These are phyloP conservation scores for Parachlorella kessleri DNA, from an alignment of 139 green algal genomes.

Conservation along the genomic window DNA sequence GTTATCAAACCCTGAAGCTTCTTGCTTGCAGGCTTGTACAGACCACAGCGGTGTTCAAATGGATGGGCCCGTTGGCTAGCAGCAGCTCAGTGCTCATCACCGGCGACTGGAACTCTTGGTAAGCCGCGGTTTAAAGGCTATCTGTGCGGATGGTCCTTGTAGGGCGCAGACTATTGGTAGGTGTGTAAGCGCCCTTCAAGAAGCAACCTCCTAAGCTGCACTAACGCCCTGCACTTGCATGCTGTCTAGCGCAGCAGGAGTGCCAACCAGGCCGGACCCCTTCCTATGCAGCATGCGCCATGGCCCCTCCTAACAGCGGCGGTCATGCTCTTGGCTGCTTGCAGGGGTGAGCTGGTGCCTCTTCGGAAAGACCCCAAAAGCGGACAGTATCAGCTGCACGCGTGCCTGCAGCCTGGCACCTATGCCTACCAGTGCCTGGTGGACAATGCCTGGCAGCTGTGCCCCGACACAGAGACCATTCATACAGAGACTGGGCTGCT, in stretches of 20 bases:
- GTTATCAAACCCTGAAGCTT: no score
- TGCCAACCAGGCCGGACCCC: no score
- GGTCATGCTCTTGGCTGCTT: no score
- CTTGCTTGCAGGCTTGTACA: slow-evolving; percentile 27
- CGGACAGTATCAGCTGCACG: slow-evolving; percentile 30
- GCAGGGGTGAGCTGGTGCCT: slow-evolving; percentile 52
- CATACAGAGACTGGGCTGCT: slow-evolving; percentile 42
- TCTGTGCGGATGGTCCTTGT: no score
- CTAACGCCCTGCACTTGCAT: no score
- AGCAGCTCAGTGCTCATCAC: slow-evolving; percentile 48
- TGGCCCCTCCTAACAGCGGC: no score
- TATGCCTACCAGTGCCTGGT: slow-evolving; percentile 67
- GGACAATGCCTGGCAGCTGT: slow-evolving; percentile 53
- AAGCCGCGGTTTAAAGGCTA: no score
- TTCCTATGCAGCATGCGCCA: no score
- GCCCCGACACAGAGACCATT: slow-evolving; percentile 28
- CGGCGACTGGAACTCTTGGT: slow-evolving; percentile 53
- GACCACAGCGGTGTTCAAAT: slow-evolving; percentile 44
- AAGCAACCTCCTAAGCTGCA: no score
- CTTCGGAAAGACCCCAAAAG: slow-evolving; percentile 15
- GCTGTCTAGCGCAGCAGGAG: no score
- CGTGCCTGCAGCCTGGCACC: slow-evolving; percentile 49
- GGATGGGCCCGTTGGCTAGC: slow-evolving; percentile 24
- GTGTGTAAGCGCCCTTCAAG: no score
- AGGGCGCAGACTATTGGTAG: no score